Evolutionary conservation across 495 filamentous ascomycete genomes (phyloP).

Genomic region (Neurospora pannonica): DNA sequence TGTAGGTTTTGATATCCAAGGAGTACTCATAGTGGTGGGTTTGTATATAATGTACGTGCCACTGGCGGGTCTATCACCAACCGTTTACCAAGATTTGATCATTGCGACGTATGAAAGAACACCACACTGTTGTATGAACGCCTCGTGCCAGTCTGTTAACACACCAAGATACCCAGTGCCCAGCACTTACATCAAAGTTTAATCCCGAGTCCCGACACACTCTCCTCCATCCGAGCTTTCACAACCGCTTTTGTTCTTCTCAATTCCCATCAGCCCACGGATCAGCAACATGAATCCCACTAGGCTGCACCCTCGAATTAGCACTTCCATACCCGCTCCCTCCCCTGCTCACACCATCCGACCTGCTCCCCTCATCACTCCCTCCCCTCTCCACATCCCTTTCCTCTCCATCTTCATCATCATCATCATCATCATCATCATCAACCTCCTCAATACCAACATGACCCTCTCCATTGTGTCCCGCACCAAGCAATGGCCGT

Average conservation of each 20-base stretch:
- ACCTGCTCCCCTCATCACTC: neutral
- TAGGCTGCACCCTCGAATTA: neutral
- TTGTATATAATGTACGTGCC: neutral
- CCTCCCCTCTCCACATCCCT: neutral
- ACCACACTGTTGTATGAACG: neutral
- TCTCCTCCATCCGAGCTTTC: neutral
- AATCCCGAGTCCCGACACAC: neutral
- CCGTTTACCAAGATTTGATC: neutral
- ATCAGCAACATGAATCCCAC: neutral
- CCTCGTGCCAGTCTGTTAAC: neutral
- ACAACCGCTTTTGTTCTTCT: neutral
- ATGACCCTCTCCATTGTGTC: neutral
- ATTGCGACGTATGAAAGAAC: no score
- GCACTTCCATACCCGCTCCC: neutral
- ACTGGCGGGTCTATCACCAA: fast-evolving
- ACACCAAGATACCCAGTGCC: neutral
- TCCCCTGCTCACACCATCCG: neutral
- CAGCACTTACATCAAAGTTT: neutral
- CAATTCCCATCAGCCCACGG: neutral
- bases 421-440: neutral
- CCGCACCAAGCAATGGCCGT: neutral
- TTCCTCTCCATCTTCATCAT: neutral
- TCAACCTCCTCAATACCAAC: neutral
- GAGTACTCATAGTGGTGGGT: neutral
- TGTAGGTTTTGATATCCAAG: neutral